Base-by-base conservation (phyloP, 495 filamentous ascomycete species). In the Lindgomyces ingoldianus region DNA sequence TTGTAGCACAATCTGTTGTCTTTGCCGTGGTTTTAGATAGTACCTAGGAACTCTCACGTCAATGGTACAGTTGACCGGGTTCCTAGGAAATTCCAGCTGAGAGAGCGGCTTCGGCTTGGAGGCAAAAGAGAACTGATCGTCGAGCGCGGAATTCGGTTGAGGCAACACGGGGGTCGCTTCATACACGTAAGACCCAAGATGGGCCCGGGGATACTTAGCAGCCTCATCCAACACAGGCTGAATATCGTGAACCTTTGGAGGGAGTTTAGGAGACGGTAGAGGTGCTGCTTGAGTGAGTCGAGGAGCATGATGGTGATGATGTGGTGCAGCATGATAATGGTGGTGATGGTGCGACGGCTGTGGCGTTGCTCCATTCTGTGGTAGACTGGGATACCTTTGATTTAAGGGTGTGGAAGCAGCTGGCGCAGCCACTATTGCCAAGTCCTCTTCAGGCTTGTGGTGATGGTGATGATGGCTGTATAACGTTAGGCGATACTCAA, bases 11-110 rank as follows among this genome's bases (percentile, higher is more conserved):
- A 98, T 91, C 68, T 94, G 91, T 72, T 91, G 88, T 8, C 92
- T 84, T 33, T 86, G 82, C 4, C 77, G 74, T 0, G 82, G 72
- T 16, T 80, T 83, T 25, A 99, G 81, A 69, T 92, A 90, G 65
- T 87, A 84, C 18, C 90, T 85, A 2, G 92, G 89, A 4, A 98
- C 87, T 45, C 92, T 89, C 52, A 98, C 77, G 4, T 91, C 95
- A 67, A 94, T 84, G 0, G 92, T 96, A 72, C 90, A 96, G 62
- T 98, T 98, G 42, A 67, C 53, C 67, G 91, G 89, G 42, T 90
- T 89, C 22, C 84, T 85, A 6, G 33, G 14, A 14, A 39, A 39
- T 66, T 91, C 86, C 67, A 94, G 95, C 10, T 85, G 76, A 2
- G 91, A 93, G 3, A 96, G 76, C 14, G 89, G 89, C 29, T 82